Conservation (phyloP, 108 stramenopile genomes). For the Epithemia pelagica region DNA sequence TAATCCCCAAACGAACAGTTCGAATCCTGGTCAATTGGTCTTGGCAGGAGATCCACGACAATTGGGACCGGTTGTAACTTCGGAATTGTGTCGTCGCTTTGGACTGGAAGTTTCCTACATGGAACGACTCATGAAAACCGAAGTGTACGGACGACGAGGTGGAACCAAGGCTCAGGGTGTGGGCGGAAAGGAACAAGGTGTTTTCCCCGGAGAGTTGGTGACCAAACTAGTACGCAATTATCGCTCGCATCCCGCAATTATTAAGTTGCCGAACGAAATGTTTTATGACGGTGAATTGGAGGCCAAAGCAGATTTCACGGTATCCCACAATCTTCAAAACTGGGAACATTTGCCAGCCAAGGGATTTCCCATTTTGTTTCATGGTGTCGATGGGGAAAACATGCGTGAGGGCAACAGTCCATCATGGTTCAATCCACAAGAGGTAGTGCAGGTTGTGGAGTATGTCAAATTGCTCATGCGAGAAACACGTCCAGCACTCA, state of each 20-base stretch:
- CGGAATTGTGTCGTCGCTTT: slow-evolving; percentile 32
- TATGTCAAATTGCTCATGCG: slow-evolving; percentile 54
- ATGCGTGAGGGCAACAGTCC: slow-evolving; percentile 60
- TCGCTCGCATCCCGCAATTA: slow-evolving; percentile 55
- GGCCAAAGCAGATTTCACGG: slow-evolving; percentile 28
- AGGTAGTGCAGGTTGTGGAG: slow-evolving; percentile 51
- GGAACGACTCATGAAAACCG: slow-evolving; percentile 35
- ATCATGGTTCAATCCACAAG: slow-evolving; percentile 82
- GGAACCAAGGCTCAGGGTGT: not conserved
- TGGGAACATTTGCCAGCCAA: slow-evolving; percentile 57
- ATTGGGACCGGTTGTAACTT: slow-evolving; percentile 56
- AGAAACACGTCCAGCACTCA: slow-evolving; percentile 27
- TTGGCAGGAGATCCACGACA: slow-evolving; percentile 71
- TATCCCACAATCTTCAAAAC: slow-evolving; percentile 25
- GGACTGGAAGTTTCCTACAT: slow-evolving; percentile 47
- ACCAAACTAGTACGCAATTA: slow-evolving; percentile 58
- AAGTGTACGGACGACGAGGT: slow-evolving; percentile 9
- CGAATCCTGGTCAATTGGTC: slow-evolving; percentile 18
- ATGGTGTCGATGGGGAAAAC: slow-evolving; percentile 59
- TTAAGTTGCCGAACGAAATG: slow-evolving; percentile 47
- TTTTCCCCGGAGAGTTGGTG: slow-evolving; percentile 34
- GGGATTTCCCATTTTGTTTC: slow-evolving; percentile 55
- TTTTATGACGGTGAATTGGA: slow-evolving; percentile 50
- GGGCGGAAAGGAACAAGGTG: slow-evolving; percentile 7
- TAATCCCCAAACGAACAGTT: not conserved